Evolutionary conservation across 2,329 filamentous ascomycete genomes (phyloP).

Genomic region (Cryphonectria carpinicola): DNA sequence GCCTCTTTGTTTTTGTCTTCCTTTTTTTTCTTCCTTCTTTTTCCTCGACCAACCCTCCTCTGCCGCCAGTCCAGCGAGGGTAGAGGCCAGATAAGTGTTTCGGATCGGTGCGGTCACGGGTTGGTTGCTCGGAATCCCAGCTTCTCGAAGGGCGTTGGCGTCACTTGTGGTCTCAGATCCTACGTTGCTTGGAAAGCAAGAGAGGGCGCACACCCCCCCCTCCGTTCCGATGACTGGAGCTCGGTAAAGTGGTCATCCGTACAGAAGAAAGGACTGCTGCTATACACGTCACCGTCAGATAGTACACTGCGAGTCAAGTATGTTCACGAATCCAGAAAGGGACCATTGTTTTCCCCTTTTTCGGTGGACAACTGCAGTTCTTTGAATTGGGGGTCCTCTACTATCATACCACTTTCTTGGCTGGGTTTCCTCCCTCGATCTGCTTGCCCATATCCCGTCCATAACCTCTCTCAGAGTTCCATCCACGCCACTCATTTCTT

Average conservation of each 20-base stretch:
- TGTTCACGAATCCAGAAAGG: not conserved
- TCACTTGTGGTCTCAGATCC: slow-evolving; percentile 1
- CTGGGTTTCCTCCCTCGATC: not conserved
- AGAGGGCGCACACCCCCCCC: not conserved
- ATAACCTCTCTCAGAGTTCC: not conserved
- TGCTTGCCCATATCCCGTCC: not conserved
- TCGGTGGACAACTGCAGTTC: not conserved
- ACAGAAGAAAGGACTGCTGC: not conserved
- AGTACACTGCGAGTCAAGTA: not conserved
- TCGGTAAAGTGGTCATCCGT: not conserved
- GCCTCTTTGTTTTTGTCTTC: not conserved
- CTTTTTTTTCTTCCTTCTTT: not conserved
- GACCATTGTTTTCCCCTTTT: not conserved
- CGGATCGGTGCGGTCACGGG: not conserved
- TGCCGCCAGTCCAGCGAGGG: not conserved
- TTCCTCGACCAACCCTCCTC: not conserved
- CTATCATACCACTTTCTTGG: not conserved
- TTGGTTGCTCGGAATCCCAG: not conserved
- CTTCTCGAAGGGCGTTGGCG: not conserved
- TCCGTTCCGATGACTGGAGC: not conserved
- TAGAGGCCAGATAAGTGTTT: not conserved
- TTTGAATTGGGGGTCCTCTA: not conserved
- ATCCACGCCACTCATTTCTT: not conserved
- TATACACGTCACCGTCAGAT: not conserved
- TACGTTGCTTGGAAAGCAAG: not conserved